Conservation (phyloP, 2,329 filamentous ascomycete genomes). For the Scytalidium lignicola region DNA sequence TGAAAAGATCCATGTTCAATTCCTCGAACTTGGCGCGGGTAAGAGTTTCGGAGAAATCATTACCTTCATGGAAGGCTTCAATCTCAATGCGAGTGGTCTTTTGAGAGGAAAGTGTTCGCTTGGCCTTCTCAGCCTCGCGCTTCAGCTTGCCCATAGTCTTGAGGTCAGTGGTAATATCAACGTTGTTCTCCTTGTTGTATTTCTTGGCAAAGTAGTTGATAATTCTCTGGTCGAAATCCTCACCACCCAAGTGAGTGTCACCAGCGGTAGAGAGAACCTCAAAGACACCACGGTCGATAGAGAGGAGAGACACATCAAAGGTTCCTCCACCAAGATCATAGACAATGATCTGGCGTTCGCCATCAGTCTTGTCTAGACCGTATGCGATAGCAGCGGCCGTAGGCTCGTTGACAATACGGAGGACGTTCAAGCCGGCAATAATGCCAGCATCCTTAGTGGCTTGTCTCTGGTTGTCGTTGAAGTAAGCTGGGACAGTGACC, state of each 20-base stretch:
- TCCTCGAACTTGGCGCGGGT: slow-evolving; percentile 99
- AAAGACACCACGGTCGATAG: slow-evolving; percentile 87
- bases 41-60: slow-evolving; percentile 97
- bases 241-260: slow-evolving; percentile 96
- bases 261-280: slow-evolving; percentile 91
- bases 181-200: slow-evolving; percentile 97
- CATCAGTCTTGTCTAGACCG: slow-evolving; percentile 80
- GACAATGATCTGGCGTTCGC: slow-evolving; percentile 84
- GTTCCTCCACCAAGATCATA: slow-evolving; percentile 94
- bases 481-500: slow-evolving; percentile 94
- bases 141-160: slow-evolving; percentile 99
- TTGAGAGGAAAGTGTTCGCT: slow-evolving; percentile 93
- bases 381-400: slow-evolving; percentile 94
- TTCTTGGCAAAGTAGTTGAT: slow-evolving; percentile 95
- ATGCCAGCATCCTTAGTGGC: slow-evolving; percentile 92
- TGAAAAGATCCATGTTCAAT: slow-evolving; percentile 98
- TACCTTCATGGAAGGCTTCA: slow-evolving; percentile 92
- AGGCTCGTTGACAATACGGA: slow-evolving; percentile 95
- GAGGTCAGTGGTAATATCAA: slow-evolving; percentile 87
- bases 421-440: slow-evolving; percentile 90
- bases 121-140: slow-evolving; percentile 99
- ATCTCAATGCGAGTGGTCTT: slow-evolving; percentile 94
- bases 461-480: slow-evolving; percentile 97
- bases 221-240: slow-evolving; percentile 97
- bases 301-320: slow-evolving; percentile 90